Evolutionary conservation across 176 grass and related monocot genomes (phyloP).

Genomic region (Carex parvula): DNA sequence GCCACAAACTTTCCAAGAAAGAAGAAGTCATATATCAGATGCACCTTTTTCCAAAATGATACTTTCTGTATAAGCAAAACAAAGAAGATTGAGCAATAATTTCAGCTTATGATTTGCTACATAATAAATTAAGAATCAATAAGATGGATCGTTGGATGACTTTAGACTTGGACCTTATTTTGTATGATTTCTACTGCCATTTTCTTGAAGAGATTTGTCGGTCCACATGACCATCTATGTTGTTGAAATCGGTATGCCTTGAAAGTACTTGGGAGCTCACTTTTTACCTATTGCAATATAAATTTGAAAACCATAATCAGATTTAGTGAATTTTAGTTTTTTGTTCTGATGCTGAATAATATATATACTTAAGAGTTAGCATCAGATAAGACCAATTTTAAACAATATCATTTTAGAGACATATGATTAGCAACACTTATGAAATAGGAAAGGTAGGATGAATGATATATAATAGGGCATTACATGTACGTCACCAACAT

Average conservation of each 20-base stretch:
- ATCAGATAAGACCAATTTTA: neutral
- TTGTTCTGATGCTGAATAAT: neutral
- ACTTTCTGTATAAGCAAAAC: conserved; percentile 54
- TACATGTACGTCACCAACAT: conserved; percentile 73
- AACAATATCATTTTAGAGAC: neutral
- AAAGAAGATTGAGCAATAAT: conserved; percentile 10
- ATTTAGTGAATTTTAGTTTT: conserved; percentile 5
- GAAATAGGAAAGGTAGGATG: neutral
- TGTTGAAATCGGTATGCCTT: conserved; percentile 90
- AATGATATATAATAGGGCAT: neutral
- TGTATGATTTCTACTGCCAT: conserved; percentile 57
- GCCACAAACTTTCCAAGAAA: conserved; percentile 74
- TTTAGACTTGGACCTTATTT: conserved; percentile 59
- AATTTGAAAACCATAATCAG: conserved; percentile 19
- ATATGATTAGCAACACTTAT: neutral
- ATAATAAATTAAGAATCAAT: neutral
- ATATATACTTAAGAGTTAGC: neutral
- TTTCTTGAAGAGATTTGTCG: conserved; percentile 88
- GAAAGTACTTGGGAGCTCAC: conserved; percentile 93
- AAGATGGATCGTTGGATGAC: neutral
- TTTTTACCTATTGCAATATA: conserved; percentile 58
- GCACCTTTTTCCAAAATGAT: conserved; percentile 56
- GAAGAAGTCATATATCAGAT: conserved; percentile 88
- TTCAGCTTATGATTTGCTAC: neutral
- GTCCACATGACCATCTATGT: conserved; percentile 94